Base-by-base conservation (phyloP, 2,329 filamentous ascomycete genomes). In the Claviceps sp. region DNA sequence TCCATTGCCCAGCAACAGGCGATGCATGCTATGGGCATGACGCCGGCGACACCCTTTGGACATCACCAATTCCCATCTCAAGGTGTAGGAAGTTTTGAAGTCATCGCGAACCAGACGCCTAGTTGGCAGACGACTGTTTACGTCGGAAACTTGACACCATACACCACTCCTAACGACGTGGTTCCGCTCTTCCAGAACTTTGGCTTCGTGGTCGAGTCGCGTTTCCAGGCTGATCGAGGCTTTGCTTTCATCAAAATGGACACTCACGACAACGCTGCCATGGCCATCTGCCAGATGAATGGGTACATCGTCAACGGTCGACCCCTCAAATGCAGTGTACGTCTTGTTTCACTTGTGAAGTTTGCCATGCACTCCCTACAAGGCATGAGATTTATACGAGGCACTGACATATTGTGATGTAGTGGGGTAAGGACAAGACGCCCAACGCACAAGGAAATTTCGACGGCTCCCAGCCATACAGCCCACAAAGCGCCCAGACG, bases 191-290 rank as follows among this genome's bases (percentile, higher is more conserved):
- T 98, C 77, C 88, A 95, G 69, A 97, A 97, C 74, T 98, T 97
- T 65, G 93, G 93, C 52, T 97, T 88, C 63, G 93, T 98, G 45
- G 86, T 95, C 50, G 93, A 98, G 72, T 96, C 91, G 49, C 87
- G 93, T 55, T 95, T 98, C 78, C 93, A 98, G 72, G 89, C 93
- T 52, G 93, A 98, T 67, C 87, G 93, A 60, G 93, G 93, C 14
- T 98, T 98, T 67, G 89, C 93, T 7, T 98, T 98, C 68, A 88
- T 98, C 70, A 98, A 98, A 77, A 95, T 98, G 90, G 93, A 98
- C 67, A 86, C 84, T 6, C 93, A 98, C 64, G 93, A 98, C 72
- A 96, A 96, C 64, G 93, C 93, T 3, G 90, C 93, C 51, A 95
- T 95, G 86, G 89, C 90, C 37, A 98, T 98, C 64, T 98, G 93